Base-by-base conservation (phyloP, 2,329 filamentous ascomycete genomes). In the Penicillium sclerotigenum region DNA sequence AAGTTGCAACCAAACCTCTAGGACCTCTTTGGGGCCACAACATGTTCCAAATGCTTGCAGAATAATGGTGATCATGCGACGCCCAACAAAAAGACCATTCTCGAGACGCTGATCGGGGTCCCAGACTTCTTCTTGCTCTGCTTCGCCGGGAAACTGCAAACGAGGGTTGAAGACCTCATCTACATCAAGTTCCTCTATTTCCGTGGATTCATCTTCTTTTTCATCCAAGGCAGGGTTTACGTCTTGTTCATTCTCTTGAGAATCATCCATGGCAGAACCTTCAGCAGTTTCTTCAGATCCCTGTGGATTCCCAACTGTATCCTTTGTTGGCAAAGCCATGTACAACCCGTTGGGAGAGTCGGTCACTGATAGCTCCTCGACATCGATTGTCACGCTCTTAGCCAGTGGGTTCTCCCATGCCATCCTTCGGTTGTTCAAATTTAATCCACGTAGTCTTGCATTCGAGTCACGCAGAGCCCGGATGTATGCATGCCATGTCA, bases 401-500 rank as follows among this genome's bases (percentile, higher is more conserved):
- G 53, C 57, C 20, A 73, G 54, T 11, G 71, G 70, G 36, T 71
- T 73, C 47, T 72, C 68, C 69, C 70, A 71, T 11, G 47, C 46
- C 42, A 65, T 60, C 28, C 52, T 57, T 22, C 43, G 57, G 14
- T 57, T 49, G 24, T 62, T 61, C 26, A 53, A 40, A 29, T 57
- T 47, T 14, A 57, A 51, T n/a, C 59, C 63, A 36, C 62, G 58
- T 11, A 68, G 53, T 55, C 69, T 66, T n/a, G 61, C 56, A 40
- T 66, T 69, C 2, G 73, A 73, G 54, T 75, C 68, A 42, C 71
- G 66, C 22, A 78, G 62, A 26, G 71, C 73, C 47, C 70, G 68
- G 28, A 88, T 75, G 60, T 91, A 85, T 0, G 87, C 83, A 9
- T 79, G 71, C 80, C 89, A 88, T 11, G 91, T 83, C 40, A 79